phyloP scores from a whole-genome alignment of 164 flowering plant species.

The Macadamia tetraphylla region DNA sequence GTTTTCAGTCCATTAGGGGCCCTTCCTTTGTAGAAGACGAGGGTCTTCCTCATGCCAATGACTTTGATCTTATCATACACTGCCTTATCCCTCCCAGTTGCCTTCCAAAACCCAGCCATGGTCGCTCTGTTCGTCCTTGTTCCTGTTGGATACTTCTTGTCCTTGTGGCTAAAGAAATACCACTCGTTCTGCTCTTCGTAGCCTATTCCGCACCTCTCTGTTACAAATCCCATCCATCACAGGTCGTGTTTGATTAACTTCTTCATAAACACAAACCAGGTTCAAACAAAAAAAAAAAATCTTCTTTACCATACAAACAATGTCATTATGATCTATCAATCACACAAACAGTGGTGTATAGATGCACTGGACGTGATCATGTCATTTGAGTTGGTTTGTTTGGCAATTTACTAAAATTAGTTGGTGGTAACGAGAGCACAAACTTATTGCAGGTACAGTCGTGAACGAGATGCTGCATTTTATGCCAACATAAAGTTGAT shows the following conservation, averaged over 20 bases:
- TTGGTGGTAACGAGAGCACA: too few species aligned
- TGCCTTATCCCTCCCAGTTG: conserved; percentile 81
- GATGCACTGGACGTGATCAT: too few species aligned
- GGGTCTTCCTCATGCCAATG: conserved; percentile 81
- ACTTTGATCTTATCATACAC: conserved; percentile 56
- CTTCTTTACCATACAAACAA: too few species aligned
- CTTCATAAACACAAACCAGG: too few species aligned
- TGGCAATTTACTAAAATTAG: too few species aligned
- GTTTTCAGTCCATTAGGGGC: conserved; percentile 79
- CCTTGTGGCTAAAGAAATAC: conserved; percentile 85
- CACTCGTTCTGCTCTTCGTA: conserved; percentile 67
- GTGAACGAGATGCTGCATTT: too few species aligned
- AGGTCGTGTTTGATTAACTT: background rate
- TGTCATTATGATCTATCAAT: too few species aligned
- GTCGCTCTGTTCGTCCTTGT: conserved; percentile 81
- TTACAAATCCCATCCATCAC: background rate
- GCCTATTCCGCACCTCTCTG: conserved; percentile 66
- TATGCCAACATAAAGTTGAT: too few species aligned
- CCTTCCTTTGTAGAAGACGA: conserved; percentile 79
- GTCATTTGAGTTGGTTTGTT: too few species aligned
- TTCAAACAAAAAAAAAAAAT: background rate
- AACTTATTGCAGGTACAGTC: too few species aligned
- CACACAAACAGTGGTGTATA: too few species aligned
- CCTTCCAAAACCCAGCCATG: conserved; percentile 84
- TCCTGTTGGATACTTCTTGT: conserved; percentile 82